These are phyloP conservation scores for Magnolia changhungtana DNA, from an alignment of 164 flowering plant species.

Conservation along the genomic window DNA sequence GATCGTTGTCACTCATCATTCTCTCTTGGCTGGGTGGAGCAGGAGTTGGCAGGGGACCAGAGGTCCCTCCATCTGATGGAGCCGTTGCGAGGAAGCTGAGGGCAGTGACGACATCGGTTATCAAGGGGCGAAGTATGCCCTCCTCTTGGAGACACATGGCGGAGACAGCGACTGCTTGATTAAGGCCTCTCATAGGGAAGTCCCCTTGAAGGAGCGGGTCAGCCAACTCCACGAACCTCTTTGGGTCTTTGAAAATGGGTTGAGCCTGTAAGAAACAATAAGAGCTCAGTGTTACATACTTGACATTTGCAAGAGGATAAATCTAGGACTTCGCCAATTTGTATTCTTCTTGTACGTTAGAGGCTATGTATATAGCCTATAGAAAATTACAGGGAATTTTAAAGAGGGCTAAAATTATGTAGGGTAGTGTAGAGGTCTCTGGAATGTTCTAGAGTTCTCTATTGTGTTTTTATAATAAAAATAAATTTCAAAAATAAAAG, in stretches of 20 bases:
- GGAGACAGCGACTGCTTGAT: constrained; percentile 65
- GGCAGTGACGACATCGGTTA: constrained; percentile 53
- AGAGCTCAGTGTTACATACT: neutral
- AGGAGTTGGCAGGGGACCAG: constrained; percentile 8
- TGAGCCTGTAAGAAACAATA: constrained; percentile 43
- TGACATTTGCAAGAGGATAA: no score
- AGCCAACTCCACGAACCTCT: constrained; percentile 46
- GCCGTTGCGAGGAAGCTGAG: constrained; percentile 39
- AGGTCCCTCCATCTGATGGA: constrained; percentile 2
- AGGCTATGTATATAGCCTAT: no score
- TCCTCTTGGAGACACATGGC: constrained; percentile 75
- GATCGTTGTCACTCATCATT: constrained; percentile 5
- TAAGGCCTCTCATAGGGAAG: constrained; percentile 45
- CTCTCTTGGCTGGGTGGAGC: constrained; percentile 16
- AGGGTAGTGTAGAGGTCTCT: no score
- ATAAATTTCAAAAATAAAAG: no score
- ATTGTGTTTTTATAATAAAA: no score
- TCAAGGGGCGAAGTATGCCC: constrained; percentile 46
- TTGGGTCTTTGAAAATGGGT: constrained; percentile 49
- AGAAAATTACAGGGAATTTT: no score
- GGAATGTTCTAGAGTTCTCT: no score
- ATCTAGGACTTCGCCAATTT: no score
- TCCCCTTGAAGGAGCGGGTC: constrained; percentile 50
- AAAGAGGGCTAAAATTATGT: no score
- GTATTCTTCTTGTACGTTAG: no score